A percentile compares a stretch with the other conserved stretches of the same genome.
Conservation (phyloP, 129 eudicot genomes). For the Flaveria robusta region DNA sequence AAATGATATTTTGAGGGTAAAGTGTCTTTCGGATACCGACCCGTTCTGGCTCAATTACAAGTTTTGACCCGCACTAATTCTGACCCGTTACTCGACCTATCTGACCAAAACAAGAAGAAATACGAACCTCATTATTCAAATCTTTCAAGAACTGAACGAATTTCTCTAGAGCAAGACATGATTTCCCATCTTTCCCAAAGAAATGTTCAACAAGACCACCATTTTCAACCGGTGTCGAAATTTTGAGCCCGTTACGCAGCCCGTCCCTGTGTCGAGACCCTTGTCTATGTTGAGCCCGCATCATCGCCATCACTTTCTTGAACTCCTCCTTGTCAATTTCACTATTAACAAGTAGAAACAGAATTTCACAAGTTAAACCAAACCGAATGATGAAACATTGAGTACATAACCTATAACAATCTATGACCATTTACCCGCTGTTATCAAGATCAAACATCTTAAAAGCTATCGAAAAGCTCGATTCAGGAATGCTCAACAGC, state of each 20-base stretch:
- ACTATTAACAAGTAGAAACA: constrained; percentile 31
- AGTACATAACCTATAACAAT: background rate
- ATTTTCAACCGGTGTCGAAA: constrained; percentile 67
- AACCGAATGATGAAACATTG: background rate
- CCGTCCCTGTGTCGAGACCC: constrained; percentile 77
- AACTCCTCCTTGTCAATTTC: constrained; percentile 81
- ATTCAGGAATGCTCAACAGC: constrained; percentile 81
- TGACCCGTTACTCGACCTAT: background rate
- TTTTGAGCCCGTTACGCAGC: constrained; percentile 58
- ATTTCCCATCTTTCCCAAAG: constrained; percentile 81
- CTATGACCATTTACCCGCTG: constrained; percentile 53
- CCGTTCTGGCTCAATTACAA: background rate
- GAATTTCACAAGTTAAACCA: background rate
- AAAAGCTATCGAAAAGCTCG: constrained; percentile 87
- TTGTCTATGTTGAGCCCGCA: constrained; percentile 80
- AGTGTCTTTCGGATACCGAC: background rate
- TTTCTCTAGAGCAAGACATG: constrained; percentile 56
- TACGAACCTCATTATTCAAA: constrained; percentile 67
- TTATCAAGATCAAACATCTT: constrained; percentile 90
- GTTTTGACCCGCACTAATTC: background rate
- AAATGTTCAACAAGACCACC: constrained; percentile 84
- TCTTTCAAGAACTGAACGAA: constrained; percentile 79
- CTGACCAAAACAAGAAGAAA: background rate
- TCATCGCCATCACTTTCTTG: constrained; percentile 81
- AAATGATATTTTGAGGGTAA: background rate